Evolutionary conservation across 2,329 filamentous ascomycete species (phyloP).

Genomic region (Xylaria sp.): DNA sequence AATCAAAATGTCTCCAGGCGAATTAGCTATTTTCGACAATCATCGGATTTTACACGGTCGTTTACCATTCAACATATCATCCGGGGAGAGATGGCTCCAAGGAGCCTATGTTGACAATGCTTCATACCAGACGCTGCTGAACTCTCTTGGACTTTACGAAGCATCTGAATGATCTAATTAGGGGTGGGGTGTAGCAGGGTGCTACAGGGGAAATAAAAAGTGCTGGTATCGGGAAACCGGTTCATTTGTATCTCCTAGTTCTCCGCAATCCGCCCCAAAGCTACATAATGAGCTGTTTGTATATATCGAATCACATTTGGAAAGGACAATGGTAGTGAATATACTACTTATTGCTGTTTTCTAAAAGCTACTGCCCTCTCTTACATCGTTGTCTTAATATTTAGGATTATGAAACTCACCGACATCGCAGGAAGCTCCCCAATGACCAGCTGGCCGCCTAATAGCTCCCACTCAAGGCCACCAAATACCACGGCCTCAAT

Average conservation of each 20-base stretch:
- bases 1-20: slow-evolving; percentile 76
- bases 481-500: slow-evolving; percentile 36
- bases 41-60: slow-evolving; percentile 83
- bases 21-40: slow-evolving; percentile 95
- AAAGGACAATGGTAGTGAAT: background rate
- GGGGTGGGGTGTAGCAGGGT: too few species aligned
- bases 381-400: slow-evolving; percentile 15
- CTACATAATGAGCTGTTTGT: too few species aligned
- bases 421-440: slow-evolving; percentile 41
- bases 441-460: slow-evolving; percentile 33
- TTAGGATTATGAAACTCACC: slow-evolving; percentile 43
- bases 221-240: background rate
- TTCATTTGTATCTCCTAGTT: too few species aligned
- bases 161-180: too few species aligned
- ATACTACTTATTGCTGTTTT: background rate
- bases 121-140: slow-evolving; percentile 36
- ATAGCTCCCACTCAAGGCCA: slow-evolving; percentile 34
- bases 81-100: slow-evolving; percentile 79
- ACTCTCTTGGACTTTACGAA: background rate
- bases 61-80: slow-evolving; percentile 70
- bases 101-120: slow-evolving; percentile 75
- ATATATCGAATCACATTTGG: background rate
- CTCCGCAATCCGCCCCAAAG: too few species aligned
- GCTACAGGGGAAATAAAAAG: background rate
- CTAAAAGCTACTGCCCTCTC: background rate